Conservation (phyloP, 352 stramenopile genomes). For the Globisporangium canariense region DNA sequence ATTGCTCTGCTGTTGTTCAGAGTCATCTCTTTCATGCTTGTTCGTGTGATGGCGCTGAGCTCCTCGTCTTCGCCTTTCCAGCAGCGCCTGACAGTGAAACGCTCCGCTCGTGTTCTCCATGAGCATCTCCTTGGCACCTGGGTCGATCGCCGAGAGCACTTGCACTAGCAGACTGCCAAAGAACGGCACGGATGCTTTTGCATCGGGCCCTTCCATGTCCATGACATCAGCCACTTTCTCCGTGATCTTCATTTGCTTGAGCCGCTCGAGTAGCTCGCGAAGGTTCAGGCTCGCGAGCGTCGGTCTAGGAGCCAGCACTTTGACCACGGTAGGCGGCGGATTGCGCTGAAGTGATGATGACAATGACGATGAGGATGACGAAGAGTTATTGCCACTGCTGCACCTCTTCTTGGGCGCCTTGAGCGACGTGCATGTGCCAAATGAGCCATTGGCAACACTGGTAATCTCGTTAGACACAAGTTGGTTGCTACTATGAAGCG, state of each 20-base stretch:
- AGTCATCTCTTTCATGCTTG: not conserved
- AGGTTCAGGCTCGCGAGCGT: conserved; percentile 30
- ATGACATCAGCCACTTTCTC: conserved; percentile 32
- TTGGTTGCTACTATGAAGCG: conserved; percentile 7
- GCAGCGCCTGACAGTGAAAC: conserved; percentile 54
- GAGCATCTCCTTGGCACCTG: conserved; percentile 33
- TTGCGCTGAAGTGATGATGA: conserved; percentile 14
- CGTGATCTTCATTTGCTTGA: conserved; percentile 31
- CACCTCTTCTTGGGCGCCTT: conserved; percentile 28
- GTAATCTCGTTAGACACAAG: not conserved
- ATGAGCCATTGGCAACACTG: conserved; percentile 11
- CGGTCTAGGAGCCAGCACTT: conserved; percentile 31
- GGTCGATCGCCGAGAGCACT: conserved; percentile 43
- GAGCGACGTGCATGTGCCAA: conserved; percentile 40
- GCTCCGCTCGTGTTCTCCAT: conserved; percentile 35
- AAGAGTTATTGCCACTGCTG: not conserved
- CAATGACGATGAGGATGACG: not conserved
- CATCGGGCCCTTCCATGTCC: conserved; percentile 11
- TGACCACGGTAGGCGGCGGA: conserved; percentile 36
- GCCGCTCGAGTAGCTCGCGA: conserved; percentile 31
- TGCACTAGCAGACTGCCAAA: conserved; percentile 40
- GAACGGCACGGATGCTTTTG: conserved; percentile 9
- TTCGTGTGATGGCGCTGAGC: conserved; percentile 7
- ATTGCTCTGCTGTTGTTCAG: not conserved
- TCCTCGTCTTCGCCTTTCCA: conserved; percentile 27